A percentile compares a stretch with the other conserved stretches of the same genome.
phyloP scores from a whole-genome alignment of 805 yeast species.

The Babjeviella inositovora region DNA sequence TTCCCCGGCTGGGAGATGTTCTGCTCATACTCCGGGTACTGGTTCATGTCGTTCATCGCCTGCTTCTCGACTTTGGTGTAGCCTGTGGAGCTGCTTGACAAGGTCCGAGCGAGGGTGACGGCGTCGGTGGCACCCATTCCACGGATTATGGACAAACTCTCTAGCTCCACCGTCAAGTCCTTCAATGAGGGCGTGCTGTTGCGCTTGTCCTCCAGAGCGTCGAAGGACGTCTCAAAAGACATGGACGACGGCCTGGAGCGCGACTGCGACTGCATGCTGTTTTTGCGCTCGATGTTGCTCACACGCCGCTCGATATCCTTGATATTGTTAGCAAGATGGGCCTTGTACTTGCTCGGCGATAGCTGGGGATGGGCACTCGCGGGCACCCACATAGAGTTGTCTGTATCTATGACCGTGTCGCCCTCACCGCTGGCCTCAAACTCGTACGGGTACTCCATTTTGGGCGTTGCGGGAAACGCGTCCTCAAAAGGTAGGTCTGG shows the following conservation, averaged over 20 bases:
- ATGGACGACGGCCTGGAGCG: slow-evolving; percentile 1
- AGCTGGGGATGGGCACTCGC: slow-evolving; percentile 88
- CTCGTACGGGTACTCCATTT: slow-evolving; percentile 2
- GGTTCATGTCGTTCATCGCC: slow-evolving; percentile 13
- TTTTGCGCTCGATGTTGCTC: slow-evolving; percentile 5
- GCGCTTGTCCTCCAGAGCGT: slow-evolving; percentile 4
- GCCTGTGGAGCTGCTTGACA: slow-evolving; percentile 56
- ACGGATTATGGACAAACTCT: slow-evolving; percentile 57
- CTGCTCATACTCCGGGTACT: too few species aligned
- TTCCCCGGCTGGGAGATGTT: too few species aligned
- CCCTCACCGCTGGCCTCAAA: slow-evolving; percentile 3
- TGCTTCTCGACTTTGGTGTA: slow-evolving; percentile 31
- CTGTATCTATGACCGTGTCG: slow-evolving; percentile 13
- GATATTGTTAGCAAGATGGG: slow-evolving; percentile 46
- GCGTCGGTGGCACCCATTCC: slow-evolving; percentile 74
- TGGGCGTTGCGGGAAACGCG: slow-evolving; percentile 4
- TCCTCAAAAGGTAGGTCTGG: slow-evolving; percentile 49
- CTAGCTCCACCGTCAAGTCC: slow-evolving; percentile 62
- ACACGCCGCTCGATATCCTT: slow-evolving; percentile 28
- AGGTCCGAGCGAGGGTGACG: slow-evolving; percentile 63
- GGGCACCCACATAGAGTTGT: slow-evolving; percentile 80
- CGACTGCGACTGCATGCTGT: slow-evolving; percentile 1
- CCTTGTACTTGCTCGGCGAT: slow-evolving; percentile 77
- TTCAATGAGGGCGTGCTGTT: slow-evolving; percentile 44
- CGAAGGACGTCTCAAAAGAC: background rate